Percentiles rank a stretch among this genome's conserved stretches.
Conservation (phyloP, 169 alveolate species). For the Babesia ovata region DNA sequence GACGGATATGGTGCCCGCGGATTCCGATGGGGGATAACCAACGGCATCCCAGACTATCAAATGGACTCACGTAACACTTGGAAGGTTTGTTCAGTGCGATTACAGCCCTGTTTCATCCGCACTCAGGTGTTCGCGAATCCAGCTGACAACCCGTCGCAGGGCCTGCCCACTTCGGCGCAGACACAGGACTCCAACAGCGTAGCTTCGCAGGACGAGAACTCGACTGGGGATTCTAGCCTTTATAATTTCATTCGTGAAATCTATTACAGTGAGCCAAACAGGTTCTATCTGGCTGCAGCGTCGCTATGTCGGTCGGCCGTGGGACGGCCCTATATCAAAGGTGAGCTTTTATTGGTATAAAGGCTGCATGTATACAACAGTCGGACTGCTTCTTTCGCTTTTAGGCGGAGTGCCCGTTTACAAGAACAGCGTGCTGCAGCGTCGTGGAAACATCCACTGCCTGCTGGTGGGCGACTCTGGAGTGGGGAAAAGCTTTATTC, state of each 20-base stretch:
- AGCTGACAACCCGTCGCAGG: too few relatives aligned
- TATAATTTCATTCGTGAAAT: slow-evolving; percentile 66
- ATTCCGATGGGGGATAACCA: neutral
- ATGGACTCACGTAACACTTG: neutral
- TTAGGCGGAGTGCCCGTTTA: slow-evolving; percentile 73
- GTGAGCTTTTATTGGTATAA: slow-evolving; percentile 13
- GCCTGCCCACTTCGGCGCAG: neutral
- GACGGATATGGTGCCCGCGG: neutral
- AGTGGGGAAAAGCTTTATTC: slow-evolving; percentile 96
- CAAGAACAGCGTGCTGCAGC: slow-evolving; percentile 41
- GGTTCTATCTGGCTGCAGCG: slow-evolving; percentile 71
- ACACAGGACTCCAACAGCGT: neutral
- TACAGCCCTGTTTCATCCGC: too few relatives aligned
- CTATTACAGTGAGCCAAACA: slow-evolving; percentile 60
- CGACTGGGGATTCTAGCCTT: neutral
- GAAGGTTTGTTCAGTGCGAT: neutral
- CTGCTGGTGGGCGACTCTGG: slow-evolving; percentile 98
- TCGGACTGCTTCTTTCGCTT: slow-evolving; percentile 70
- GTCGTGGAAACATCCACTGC: slow-evolving; percentile 94
- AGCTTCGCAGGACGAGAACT: neutral
- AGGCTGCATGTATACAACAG: slow-evolving; percentile 26
- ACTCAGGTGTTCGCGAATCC: neutral
- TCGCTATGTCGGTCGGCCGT: slow-evolving; percentile 69
- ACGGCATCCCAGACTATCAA: neutral
- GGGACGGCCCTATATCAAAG: slow-evolving; percentile 42